Evolutionary conservation across 495 filamentous ascomycete species (phyloP), one percentile per base, ranked within the genome.

Genomic region (Penicillium waksmanii): DNA sequence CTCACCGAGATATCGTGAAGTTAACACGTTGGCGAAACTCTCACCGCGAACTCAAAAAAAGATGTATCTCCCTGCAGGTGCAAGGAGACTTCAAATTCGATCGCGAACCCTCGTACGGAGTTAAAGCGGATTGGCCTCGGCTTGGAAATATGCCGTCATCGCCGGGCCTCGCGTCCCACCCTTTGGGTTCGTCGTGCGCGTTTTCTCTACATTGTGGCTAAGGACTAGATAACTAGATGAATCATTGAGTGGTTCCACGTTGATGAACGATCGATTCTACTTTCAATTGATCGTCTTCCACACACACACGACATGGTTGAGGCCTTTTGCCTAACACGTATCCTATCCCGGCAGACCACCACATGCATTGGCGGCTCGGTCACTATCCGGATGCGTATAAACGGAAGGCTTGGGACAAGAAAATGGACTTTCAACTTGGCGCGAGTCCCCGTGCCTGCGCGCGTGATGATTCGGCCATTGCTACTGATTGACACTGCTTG

Each of bases 121-220:
- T 60, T 57, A 59, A 54, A 52, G 33, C 43, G 35, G 38, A 52
- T 52, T 65, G 19, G 42, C 65, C 55, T 65, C 61, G 58, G 66
- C 63, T 56, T 34, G 54, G 46, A 44, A 55, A 52, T 55, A 68
- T 68, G 68, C 66, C 66, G 66, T 70, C 68, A 70, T 70, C 44
- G 36, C 56, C 51, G n/a, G 43, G 18, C 2, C 9, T 64, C 65
- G 58, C 68, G 66, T 70, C 58, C 66, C 68, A 61, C 58, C 61
- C 51, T 63, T 62, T 35, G 36, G 17, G 43, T 56, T 54, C 18
- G n/a, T 50, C 36, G 48, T 50, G 54, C 38, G 54, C 38, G 48
- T 53, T 38, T 11, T 18, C 31, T 34, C 11, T 31, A 13, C 18
- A 55, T 50, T 51, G 55, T 57, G 50, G 55, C 49, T 63, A 34